Conservation (phyloP, 768 basidiomycete genomes). For the Galerina marginata region DNA sequence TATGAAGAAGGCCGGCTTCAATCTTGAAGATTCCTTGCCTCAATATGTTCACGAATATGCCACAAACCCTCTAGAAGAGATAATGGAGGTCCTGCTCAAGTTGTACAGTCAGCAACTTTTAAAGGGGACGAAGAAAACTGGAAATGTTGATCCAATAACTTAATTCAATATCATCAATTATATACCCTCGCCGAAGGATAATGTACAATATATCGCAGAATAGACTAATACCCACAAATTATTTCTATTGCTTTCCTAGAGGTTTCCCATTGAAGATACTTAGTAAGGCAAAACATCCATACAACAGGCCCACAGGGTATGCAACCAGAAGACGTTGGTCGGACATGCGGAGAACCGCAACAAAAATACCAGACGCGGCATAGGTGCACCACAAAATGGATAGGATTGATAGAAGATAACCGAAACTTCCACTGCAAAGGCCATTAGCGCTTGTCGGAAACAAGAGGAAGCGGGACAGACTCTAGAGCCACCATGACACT, state of each 20-base stretch:
- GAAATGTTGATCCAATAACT: constrained; percentile 4
- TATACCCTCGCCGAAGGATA: constrained; percentile 6
- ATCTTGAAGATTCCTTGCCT: constrained; percentile 82
- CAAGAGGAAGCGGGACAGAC: constrained; percentile 52
- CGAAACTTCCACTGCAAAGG: constrained; percentile 70
- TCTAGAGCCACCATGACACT: constrained; percentile 89
- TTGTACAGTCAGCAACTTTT: constrained; percentile 78
- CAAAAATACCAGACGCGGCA: constrained; percentile 94
- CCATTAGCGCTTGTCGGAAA: constrained; percentile 14
- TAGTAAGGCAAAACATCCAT: constrained; percentile 92
- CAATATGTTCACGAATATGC: constrained; percentile 90
- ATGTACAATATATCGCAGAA: constrained; percentile 8
- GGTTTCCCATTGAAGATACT: constrained; percentile 79
- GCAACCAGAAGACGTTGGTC: constrained; percentile 94
- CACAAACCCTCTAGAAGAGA: constrained; percentile 80
- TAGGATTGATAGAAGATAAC: constrained; percentile 81
- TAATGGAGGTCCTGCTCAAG: constrained; percentile 79
- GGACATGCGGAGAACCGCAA: constrained; percentile 93
- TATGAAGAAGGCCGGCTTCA: constrained; percentile 85
- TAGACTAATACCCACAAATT: not conserved
- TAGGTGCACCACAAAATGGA: constrained; percentile 98
- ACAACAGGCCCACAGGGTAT: constrained; percentile 93
- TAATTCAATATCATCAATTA: not conserved
- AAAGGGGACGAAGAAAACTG: constrained; percentile 31
- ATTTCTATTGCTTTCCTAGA: constrained; percentile 29